A percentile compares a stretch with the other conserved stretches of the same genome.
These are phyloP conservation scores for Royoungia palumana DNA, from an alignment of 768 basidiomycete genomes.

Conservation along the genomic window DNA sequence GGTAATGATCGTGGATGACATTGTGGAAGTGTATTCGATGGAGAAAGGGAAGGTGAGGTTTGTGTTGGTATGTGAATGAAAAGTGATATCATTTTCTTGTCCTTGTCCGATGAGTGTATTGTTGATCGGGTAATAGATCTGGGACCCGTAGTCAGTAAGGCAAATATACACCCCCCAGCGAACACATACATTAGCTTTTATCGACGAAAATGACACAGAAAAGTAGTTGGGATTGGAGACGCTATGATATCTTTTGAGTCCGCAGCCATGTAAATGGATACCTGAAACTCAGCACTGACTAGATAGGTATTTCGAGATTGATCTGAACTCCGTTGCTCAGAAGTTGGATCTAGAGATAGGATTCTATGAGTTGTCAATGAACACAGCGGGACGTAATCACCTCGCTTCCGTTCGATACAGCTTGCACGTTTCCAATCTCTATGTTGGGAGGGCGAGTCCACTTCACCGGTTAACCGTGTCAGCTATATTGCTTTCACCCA, in stretches of 20 bases:
- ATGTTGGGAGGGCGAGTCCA: conserved; percentile 77
- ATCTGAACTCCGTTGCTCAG: conserved; percentile 46
- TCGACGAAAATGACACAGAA: conserved; percentile 57
- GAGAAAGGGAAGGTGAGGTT: conserved; percentile 76
- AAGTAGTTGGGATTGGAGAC: conserved; percentile 85
- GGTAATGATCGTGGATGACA: conserved; percentile 57
- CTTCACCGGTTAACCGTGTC: conserved; percentile 35
- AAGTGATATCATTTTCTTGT: conserved; percentile 39
- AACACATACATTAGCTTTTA: conserved; percentile 54
- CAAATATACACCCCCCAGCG: neutral
- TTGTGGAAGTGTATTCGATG: conserved; percentile 53
- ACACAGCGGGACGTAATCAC: conserved; percentile 33
- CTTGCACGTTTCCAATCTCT: conserved; percentile 46
- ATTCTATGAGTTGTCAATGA: conserved; percentile 19
- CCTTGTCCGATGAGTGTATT: conserved; percentile 69
- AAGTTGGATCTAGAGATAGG: conserved; percentile 35
- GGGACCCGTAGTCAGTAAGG: conserved; percentile 5
- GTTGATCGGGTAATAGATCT: conserved; percentile 78
- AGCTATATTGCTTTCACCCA: neutral
- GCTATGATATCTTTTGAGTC: conserved; percentile 36
- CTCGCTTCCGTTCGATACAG: conserved; percentile 39
- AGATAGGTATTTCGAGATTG: conserved; percentile 63
- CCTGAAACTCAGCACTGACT: conserved; percentile 40
- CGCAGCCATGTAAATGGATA: neutral
- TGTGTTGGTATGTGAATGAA: conserved; percentile 52